Conservation (phyloP, 1,284 basidiomycete species). For the Peniophora sp. region DNA sequence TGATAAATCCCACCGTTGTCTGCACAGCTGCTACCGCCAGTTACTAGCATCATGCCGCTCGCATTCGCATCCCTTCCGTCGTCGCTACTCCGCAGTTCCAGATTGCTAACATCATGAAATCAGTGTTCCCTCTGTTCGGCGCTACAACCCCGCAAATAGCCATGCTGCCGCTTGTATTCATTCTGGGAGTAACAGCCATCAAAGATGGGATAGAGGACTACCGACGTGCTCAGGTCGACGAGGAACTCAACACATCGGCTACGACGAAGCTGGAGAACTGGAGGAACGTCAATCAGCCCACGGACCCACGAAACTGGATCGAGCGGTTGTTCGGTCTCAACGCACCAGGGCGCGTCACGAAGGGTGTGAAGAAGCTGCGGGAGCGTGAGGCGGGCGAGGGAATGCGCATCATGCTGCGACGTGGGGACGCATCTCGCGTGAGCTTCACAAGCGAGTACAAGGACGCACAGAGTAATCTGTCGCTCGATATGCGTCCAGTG, state of each 20-base stretch:
- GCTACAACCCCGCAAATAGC: constrained; percentile 80
- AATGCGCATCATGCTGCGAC: constrained; percentile 55
- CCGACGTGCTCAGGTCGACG: constrained; percentile 78
- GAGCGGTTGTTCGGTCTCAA: constrained; percentile 66
- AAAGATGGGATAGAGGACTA: constrained; percentile 96
- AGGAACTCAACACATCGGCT: constrained; percentile 88
- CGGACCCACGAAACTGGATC: constrained; percentile 69
- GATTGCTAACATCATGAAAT: too few relatives aligned
- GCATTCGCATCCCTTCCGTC: neutral
- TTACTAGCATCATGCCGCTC: constrained; percentile 2
- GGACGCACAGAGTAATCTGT: constrained; percentile 33
- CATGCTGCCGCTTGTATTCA: constrained; percentile 84
- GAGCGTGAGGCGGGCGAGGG: constrained; percentile 72
- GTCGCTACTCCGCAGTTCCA: too few relatives aligned
- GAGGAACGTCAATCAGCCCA: constrained; percentile 85
- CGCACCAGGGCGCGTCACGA: constrained; percentile 67
- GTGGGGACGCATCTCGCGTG: constrained; percentile 26
- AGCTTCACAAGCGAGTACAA: constrained; percentile 29
- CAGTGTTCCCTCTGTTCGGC: constrained; percentile 88
- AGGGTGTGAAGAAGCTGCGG: constrained; percentile 80
- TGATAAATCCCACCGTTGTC: too few relatives aligned
- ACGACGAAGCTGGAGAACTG: constrained; percentile 82
- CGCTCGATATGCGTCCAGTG: constrained; percentile 22
- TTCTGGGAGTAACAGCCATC: constrained; percentile 83
- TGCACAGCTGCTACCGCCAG: neutral